A percentile compares a stretch with the other conserved stretches of the same genome.
phyloP scores from a whole-genome alignment of 2,329 filamentous ascomycete species.

The Hortaea sp. region DNA sequence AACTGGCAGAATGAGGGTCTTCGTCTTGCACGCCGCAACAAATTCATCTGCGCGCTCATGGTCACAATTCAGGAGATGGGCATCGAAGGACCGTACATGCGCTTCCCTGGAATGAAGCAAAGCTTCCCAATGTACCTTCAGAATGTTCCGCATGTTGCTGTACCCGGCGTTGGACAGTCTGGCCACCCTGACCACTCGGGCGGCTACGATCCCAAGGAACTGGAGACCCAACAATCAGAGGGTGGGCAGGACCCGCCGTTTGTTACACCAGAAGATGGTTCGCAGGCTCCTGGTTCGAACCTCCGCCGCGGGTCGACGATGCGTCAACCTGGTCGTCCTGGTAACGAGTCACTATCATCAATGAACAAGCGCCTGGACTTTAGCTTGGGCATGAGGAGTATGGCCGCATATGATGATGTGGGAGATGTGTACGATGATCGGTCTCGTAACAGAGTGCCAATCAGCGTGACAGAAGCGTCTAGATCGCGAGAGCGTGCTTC shows the following conservation, averaged over 20 bases:
- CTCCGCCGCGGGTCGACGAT: constrained; percentile 43
- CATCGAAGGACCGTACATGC: constrained; percentile 72
- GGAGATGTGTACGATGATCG: constrained; percentile 57
- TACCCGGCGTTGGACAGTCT: constrained; percentile 32
- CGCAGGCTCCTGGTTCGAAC: constrained; percentile 16
- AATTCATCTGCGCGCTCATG: constrained; percentile 89
- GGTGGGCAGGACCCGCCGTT: constrained; percentile 33
- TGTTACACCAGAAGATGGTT: constrained; percentile 23
- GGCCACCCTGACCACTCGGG: constrained; percentile 36
- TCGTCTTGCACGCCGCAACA: constrained; percentile 82
- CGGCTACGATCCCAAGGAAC: constrained; percentile 23
- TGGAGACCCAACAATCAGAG: constrained; percentile 10
- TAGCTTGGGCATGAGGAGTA: constrained; percentile 49
- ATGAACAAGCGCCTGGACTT: constrained; percentile 59
- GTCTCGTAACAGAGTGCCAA: constrained; percentile 31
- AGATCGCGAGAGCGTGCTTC: constrained; percentile 23
- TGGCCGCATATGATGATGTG: constrained; percentile 48
- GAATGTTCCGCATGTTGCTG: constrained; percentile 38
- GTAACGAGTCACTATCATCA: constrained; percentile 47
- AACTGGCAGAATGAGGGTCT: constrained; percentile 94
- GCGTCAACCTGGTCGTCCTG: constrained; percentile 31
- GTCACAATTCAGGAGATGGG: constrained; percentile 71
- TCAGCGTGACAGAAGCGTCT: constrained; percentile 27
- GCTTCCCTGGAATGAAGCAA: constrained; percentile 57
- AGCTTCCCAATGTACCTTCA: constrained; percentile 58